A percentile compares a stretch with the other conserved stretches of the same genome.
These are phyloP conservation scores for Metschnikowia continentalis DNA, from an alignment of 805 yeast species.

Conservation along the genomic window DNA sequence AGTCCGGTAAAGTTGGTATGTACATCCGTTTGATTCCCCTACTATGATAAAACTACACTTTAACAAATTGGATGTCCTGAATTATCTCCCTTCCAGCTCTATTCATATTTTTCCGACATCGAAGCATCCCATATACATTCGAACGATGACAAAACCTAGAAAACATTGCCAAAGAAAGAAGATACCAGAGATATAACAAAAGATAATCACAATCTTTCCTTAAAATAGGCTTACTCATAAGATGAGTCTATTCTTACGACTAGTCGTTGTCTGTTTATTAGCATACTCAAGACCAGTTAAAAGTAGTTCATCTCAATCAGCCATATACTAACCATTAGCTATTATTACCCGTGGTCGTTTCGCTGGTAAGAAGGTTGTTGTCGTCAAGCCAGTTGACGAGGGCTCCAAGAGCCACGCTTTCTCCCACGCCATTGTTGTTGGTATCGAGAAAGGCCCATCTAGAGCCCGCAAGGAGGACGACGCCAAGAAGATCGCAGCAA, in stretches of 20 bases:
- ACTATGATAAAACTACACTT: background rate
- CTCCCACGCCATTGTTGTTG: slow-evolving; percentile 99
- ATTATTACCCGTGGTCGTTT: slow-evolving; percentile 99
- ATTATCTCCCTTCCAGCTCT: background rate
- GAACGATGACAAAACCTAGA: background rate
- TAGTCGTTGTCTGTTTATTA: too few species aligned
- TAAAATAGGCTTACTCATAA: too few species aligned
- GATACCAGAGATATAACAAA: too few species aligned
- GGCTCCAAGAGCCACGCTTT: slow-evolving; percentile 98
- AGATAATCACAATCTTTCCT: too few species aligned
- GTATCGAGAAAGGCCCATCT: slow-evolving; percentile 97
- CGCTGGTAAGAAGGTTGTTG: slow-evolving; percentile 99
- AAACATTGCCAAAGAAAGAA: background rate
- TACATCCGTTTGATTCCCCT: slow-evolving; percentile 22
- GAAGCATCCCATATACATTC: too few species aligned
- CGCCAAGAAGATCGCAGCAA: slow-evolving; percentile 94
- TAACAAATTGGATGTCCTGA: background rate
- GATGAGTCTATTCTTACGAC: too few species aligned
- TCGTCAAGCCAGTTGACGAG: slow-evolving; percentile 96
- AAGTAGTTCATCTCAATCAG: background rate
- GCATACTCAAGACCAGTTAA: background rate
- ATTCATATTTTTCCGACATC: background rate
- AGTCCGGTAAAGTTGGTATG: slow-evolving; percentile 99
- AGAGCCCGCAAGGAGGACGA: slow-evolving; percentile 94
- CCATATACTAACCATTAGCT: slow-evolving; percentile 47